Percentiles rank a stretch among this genome's conserved stretches.
Evolutionary conservation across 2,329 filamentous ascomycete genomes (phyloP).

Genomic region (Exophiala dermatitidis): DNA sequence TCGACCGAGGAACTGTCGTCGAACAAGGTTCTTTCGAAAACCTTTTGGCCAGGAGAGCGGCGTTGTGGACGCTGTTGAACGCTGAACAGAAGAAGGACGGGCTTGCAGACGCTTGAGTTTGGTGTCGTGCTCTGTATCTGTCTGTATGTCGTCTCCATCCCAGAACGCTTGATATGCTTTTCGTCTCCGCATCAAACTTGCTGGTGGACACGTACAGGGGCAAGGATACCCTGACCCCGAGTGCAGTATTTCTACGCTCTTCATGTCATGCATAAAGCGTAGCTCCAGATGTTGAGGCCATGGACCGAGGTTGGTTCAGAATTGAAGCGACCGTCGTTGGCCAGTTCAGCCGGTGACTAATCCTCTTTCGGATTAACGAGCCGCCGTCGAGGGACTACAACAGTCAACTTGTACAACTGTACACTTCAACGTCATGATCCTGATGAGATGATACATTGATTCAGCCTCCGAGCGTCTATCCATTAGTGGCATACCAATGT

Average conservation of each 20-base stretch:
- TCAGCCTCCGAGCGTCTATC: no score
- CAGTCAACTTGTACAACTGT: not conserved
- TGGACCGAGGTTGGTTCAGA: not conserved
- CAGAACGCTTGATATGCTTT: no score
- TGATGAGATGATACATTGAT: no score
- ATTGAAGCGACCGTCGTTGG: not conserved
- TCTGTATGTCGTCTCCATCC: no score
- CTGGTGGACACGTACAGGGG: no score
- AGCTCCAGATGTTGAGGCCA: not conserved
- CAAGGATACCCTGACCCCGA: no score
- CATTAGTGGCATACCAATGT: no score
- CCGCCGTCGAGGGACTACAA: not conserved
- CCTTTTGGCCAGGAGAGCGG: slow-evolving; percentile 42
- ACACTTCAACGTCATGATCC: not conserved
- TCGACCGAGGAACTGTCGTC: slow-evolving; percentile 59
- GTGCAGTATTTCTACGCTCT: no score
- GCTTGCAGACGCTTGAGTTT: not conserved
- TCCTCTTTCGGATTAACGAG: not conserved
- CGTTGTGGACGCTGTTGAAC: slow-evolving; percentile 38
- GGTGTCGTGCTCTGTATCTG: not conserved
- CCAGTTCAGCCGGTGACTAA: not conserved
- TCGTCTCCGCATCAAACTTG: no score
- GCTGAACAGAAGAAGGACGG: not conserved
- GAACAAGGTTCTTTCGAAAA: slow-evolving; percentile 63
- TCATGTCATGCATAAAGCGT: not conserved